phyloP scores from a whole-genome alignment of 208 protist species.

The Trypanosomatidae sp. region DNA sequence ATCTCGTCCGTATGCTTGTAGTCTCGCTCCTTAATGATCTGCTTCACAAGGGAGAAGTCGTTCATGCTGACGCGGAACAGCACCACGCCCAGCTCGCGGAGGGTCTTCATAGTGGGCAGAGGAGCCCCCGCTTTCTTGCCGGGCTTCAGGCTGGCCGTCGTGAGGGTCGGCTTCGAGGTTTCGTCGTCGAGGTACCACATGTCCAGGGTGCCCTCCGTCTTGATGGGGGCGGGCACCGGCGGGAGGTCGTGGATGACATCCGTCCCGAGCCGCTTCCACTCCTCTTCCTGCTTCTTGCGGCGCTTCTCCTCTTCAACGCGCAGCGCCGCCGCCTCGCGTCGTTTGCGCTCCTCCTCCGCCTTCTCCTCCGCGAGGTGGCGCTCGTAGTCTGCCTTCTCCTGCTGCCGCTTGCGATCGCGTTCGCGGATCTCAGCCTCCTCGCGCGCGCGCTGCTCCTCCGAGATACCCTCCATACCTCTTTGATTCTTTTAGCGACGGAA shows the following conservation, averaged over 20 bases:
- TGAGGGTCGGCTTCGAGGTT: constrained; percentile 57
- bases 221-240: constrained; percentile 65
- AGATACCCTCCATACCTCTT: constrained; percentile 35
- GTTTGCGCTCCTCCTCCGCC: constrained; percentile 58
- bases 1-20: constrained; percentile 92
- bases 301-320: constrained; percentile 70
- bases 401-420: constrained; percentile 64
- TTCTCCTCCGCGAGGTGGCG: constrained; percentile 56
- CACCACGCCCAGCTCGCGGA: constrained; percentile 81
- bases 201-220: constrained; percentile 41
- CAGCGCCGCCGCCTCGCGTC: constrained; percentile 57
- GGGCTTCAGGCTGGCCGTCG: constrained; percentile 72
- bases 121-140: constrained; percentile 50
- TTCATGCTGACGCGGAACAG: constrained; percentile 81
- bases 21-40: constrained; percentile 81
- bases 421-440: constrained; percentile 86
- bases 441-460: constrained; percentile 52
- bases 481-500: background rate
- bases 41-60: constrained; percentile 85
- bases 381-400: constrained; percentile 75
- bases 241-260: constrained; percentile 83
- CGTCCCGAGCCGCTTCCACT: constrained; percentile 80
- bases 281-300: constrained; percentile 63
- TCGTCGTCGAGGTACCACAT: constrained; percentile 91
- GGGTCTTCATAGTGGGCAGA: constrained; percentile 55